A percentile compares a stretch with the other conserved stretches of the same genome.
phyloP scores from a whole-genome alignment of 768 basidiomycete species.

The Tulasnella sp. region DNA sequence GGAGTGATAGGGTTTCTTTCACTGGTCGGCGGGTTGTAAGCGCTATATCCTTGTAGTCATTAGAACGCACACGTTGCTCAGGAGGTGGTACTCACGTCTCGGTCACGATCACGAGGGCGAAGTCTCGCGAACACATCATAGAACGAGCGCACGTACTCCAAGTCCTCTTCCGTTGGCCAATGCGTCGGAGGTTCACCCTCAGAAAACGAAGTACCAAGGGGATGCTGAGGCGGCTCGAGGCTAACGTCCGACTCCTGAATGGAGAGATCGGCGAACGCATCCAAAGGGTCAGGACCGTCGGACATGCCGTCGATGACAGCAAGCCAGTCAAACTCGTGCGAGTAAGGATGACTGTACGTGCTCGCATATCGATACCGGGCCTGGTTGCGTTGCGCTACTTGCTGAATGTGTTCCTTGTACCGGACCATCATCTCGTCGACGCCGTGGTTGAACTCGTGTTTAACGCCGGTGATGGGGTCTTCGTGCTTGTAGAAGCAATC shows the following conservation, averaged over 20 bases:
- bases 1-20: background rate
- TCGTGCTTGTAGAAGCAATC: constrained; percentile 15
- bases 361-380: background rate
- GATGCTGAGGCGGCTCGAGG: constrained; percentile 23
- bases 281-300: constrained; percentile 38
- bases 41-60: background rate
- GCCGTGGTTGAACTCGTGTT: constrained; percentile 9
- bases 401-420: background rate
- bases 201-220: background rate
- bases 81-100: background rate
- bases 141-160: background rate
- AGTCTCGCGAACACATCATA: background rate
- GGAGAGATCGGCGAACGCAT: constrained; percentile 30
- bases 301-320: background rate
- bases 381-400: background rate
- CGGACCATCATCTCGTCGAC: constrained; percentile 1
- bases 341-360: background rate
- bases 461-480: background rate
- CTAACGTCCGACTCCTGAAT: constrained; percentile 42
- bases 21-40: background rate
- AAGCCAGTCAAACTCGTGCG: background rate
- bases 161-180: background rate
- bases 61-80: background rate
- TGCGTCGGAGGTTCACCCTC: background rate
- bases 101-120: background rate